Percentiles rank a stretch among this genome's conserved stretches.
Conservation (phyloP, 1,139 yeast species). For the Geotrichum bryndzae region DNA sequence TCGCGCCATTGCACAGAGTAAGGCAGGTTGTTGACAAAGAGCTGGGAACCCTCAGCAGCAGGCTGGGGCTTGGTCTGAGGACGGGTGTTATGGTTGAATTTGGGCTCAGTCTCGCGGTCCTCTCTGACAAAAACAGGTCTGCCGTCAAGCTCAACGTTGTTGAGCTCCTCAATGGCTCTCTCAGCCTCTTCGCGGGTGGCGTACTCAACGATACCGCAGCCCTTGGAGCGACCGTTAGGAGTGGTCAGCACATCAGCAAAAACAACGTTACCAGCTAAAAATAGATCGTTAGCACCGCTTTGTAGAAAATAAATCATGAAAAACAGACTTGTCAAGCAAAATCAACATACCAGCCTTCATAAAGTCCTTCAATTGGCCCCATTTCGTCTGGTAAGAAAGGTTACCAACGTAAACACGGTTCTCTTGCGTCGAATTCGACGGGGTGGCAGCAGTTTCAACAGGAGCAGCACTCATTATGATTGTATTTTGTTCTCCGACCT, state of each 20-base stretch:
- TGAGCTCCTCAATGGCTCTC: conserved; percentile 65
- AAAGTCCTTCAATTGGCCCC: conserved; percentile 59
- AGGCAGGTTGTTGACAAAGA: conserved; percentile 79
- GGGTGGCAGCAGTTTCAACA: conserved; percentile 1
- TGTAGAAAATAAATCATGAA: neutral
- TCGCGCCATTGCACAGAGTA: conserved; percentile 78
- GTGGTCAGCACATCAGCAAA: conserved; percentile 81
- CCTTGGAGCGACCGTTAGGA: conserved; percentile 78
- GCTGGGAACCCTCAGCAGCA: conserved; percentile 43
- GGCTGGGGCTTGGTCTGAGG: conserved; percentile 1
- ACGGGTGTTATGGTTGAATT: conserved; percentile 14
- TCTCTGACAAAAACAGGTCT: conserved; percentile 86
- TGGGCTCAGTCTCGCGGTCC: conserved; percentile 38
- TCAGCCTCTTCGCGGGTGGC: conserved; percentile 62
- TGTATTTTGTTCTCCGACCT: neutral
- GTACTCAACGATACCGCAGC: conserved; percentile 72
- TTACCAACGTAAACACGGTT: conserved; percentile 51
- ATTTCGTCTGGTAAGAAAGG: conserved; percentile 52
- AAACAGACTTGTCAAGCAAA: neutral
- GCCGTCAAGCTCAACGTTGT: conserved; percentile 62
- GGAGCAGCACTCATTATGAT: conserved; percentile 11
- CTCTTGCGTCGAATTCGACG: conserved; percentile 28
- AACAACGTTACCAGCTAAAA: conserved; percentile 58
- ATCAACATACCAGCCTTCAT: conserved; percentile 43
- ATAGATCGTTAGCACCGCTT: neutral